Percentiles rank a stretch among this genome's conserved stretches.
Conservation (phyloP, 2,329 filamentous ascomycete genomes). For the Albophoma yamanashiensis region DNA sequence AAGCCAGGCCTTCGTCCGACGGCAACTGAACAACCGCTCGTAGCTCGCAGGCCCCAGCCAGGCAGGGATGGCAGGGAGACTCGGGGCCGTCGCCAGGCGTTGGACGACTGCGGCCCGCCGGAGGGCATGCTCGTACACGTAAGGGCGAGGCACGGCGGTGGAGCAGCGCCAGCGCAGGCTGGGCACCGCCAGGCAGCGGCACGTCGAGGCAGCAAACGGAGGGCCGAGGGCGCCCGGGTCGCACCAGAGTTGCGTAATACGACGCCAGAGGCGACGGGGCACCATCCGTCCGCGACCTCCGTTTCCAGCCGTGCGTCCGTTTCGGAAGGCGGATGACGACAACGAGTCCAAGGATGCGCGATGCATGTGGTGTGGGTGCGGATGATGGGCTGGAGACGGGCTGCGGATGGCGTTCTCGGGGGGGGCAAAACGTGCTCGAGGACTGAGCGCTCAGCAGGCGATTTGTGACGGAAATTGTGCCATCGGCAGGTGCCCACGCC, state of each 20-base stretch:
- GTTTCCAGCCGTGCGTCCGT: not conserved
- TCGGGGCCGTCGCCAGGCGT: not conserved
- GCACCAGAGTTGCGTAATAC: not conserved
- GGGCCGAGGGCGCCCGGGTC: not conserved
- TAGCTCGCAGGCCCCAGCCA: not conserved
- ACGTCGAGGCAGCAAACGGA: not conserved
- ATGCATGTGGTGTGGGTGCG: not conserved
- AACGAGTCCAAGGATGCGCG: not conserved
- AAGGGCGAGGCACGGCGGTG: not conserved
- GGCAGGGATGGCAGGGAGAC: not conserved
- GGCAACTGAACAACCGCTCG: no score
- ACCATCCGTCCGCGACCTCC: not conserved
- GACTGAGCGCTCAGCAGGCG: not conserved
- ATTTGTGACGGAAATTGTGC: not conserved
- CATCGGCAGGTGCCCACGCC: not conserved
- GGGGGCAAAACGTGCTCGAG: not conserved
- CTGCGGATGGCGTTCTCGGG: not conserved
- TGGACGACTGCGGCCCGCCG: not conserved
- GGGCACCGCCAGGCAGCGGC: not conserved
- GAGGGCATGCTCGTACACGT: not conserved
- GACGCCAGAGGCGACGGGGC: not conserved
- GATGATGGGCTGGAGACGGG: not conserved
- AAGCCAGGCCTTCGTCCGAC: no score
- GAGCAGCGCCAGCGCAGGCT: not conserved
- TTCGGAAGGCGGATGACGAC: not conserved